Evolutionary conservation across 2,329 filamentous ascomycete species (phyloP).

Genomic region (Botrytis squamosa): DNA sequence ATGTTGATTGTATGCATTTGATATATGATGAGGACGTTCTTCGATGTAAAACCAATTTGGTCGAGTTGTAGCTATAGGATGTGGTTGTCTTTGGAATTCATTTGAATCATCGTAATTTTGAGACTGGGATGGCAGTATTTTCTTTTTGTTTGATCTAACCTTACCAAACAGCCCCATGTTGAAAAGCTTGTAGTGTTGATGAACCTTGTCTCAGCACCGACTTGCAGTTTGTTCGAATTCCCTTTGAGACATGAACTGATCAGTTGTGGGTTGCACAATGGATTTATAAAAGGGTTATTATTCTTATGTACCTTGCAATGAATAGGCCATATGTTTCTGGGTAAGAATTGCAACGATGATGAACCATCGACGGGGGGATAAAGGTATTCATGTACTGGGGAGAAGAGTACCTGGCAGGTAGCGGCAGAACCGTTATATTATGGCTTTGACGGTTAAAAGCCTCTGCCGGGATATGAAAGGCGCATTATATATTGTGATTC

Average conservation of each 20-base stretch:
- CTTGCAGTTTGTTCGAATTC: not conserved
- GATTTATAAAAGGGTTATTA: not conserved
- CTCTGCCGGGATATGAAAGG: not conserved
- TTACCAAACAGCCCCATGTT: slow-evolving; percentile 36
- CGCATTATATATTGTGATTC: not conserved
- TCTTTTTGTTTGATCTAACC: slow-evolving; percentile 32
- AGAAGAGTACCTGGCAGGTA: not conserved
- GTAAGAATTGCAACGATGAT: not conserved
- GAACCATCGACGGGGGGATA: not conserved
- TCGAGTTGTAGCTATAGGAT: not conserved
- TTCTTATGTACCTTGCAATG: not conserved
- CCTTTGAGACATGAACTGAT: not conserved
- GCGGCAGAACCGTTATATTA: not conserved
- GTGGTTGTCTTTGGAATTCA: slow-evolving; percentile 4
- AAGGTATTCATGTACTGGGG: not conserved
- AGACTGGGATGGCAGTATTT: slow-evolving; percentile 25
- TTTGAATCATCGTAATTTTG: slow-evolving; percentile 13
- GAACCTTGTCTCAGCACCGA: not conserved
- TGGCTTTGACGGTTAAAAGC: not conserved
- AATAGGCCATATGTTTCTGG: not conserved
- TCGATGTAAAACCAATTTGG: slow-evolving; percentile 14
- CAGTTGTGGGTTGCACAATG: not conserved
- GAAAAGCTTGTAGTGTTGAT: not conserved
- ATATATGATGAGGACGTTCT: not conserved
- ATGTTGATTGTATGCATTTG: slow-evolving; percentile 18